A percentile compares a stretch with the other conserved stretches of the same genome.
Conservation (phyloP, 495 filamentous ascomycete genomes). For the Hyaloscypha finlandica region DNA sequence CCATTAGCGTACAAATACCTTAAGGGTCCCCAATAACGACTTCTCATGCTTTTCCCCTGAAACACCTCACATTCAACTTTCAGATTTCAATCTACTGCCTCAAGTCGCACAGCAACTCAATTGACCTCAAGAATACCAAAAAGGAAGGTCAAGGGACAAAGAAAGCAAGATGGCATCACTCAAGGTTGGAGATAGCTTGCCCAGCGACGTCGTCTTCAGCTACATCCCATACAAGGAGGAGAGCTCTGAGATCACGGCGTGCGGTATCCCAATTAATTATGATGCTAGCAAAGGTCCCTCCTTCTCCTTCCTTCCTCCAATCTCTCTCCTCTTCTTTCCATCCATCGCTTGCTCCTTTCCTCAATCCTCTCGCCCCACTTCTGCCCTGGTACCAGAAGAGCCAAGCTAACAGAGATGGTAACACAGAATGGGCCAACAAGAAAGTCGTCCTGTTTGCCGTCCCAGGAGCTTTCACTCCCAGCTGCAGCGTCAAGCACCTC, state of each 20-base stretch:
- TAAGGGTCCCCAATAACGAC: background rate
- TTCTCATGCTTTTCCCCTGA: background rate
- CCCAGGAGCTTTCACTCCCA: constrained; percentile 94
- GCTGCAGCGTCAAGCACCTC: constrained; percentile 85
- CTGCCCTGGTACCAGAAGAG: background rate
- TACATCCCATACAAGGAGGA: constrained; percentile 74
- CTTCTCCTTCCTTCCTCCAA: constrained; percentile 1
- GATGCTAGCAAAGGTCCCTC: constrained; percentile 69
- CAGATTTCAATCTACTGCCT: background rate
- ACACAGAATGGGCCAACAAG: constrained; percentile 74
- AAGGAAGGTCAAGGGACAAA: background rate
- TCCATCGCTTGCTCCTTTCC: background rate
- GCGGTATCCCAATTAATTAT: constrained; percentile 78
- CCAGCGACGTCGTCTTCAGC: constrained; percentile 74
- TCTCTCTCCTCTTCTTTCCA: background rate
- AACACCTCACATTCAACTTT: background rate
- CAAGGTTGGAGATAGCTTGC: constrained; percentile 82
- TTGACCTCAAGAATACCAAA: background rate
- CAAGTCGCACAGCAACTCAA: background rate
- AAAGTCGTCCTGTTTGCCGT: constrained; percentile 91
- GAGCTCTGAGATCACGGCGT: constrained; percentile 63
- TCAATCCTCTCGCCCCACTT: background rate
- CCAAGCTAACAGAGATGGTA: background rate
- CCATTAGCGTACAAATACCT: constrained; percentile 7
- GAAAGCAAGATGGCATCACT: constrained; percentile 62